phyloP scores from a whole-genome alignment of 2,329 filamentous ascomycete genomes.

The Stemphylium lycopersici region DNA sequence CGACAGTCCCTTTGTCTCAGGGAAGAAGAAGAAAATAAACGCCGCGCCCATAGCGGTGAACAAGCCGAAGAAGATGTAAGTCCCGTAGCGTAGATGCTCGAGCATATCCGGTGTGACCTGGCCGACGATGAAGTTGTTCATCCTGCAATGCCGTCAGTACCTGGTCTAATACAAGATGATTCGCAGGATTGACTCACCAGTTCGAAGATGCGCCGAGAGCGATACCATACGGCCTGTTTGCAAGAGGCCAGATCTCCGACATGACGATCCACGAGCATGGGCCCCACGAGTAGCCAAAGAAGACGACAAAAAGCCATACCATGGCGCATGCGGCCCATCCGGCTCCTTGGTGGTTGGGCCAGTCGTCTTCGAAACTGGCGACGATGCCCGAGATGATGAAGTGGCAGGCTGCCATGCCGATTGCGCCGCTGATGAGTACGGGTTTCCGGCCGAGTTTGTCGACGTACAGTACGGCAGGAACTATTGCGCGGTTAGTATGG shows the following conservation, averaged over 20 bases:
- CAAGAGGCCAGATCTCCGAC: constrained; percentile 75
- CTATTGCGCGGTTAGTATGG: not conserved
- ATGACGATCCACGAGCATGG: constrained; percentile 77
- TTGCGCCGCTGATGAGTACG: constrained; percentile 66
- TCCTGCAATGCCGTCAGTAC: constrained; percentile 4
- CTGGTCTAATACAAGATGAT: too few relatives aligned
- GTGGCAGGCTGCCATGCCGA: constrained; percentile 73
- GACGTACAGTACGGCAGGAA: constrained; percentile 70
- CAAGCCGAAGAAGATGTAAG: constrained; percentile 73
- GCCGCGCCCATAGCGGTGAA: constrained; percentile 68
- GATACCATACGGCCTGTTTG: constrained; percentile 70
- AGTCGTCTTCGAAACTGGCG: constrained; percentile 66
- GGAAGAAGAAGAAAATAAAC: constrained; percentile 59
- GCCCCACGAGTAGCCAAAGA: constrained; percentile 79
- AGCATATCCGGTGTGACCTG: constrained; percentile 75
- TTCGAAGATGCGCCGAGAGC: constrained; percentile 65
- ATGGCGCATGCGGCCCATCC: constrained; percentile 73
- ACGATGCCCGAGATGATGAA: constrained; percentile 74
- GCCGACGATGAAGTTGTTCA: constrained; percentile 67
- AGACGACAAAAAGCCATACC: constrained; percentile 76
- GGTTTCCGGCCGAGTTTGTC: constrained; percentile 71
- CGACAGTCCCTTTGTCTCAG: constrained; percentile 60
- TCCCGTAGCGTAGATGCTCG: constrained; percentile 68
- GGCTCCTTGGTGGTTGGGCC: constrained; percentile 62
- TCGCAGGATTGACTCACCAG: constrained; percentile 32